phyloP scores from a whole-genome alignment of 2,329 filamentous ascomycete species.

The Ascochyta koolunga region DNA sequence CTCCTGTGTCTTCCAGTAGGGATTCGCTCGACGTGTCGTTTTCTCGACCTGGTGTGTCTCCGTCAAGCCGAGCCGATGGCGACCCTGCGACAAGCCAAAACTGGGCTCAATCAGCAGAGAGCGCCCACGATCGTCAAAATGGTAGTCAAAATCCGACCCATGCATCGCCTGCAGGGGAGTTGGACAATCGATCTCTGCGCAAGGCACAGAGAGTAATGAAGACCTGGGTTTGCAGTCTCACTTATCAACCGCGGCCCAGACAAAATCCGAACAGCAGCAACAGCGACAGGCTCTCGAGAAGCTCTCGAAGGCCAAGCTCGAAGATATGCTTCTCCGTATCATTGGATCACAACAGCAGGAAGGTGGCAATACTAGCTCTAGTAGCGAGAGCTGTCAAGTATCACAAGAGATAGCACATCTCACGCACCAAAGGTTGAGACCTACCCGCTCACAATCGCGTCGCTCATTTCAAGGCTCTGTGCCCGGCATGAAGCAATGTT shows the following conservation, averaged over 20 bases:
- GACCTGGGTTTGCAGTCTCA: background rate
- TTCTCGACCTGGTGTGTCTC: background rate
- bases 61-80: background rate
- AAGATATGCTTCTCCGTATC: constrained; percentile 14
- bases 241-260: constrained; percentile 27
- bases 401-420: constrained; percentile 35
- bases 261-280: constrained; percentile 40
- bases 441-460: constrained; percentile 16
- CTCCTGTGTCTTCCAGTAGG: background rate
- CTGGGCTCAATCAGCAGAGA: background rate
- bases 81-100: background rate
- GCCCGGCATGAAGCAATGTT: constrained; percentile 26
- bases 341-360: background rate
- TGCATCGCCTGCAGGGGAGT: background rate
- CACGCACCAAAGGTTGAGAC: constrained; percentile 27
- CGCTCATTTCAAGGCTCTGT: constrained; percentile 19
- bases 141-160: background rate
- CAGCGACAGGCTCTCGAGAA: constrained; percentile 25
- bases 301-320: constrained; percentile 26
- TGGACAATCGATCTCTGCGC: background rate
- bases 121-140: too few species aligned
- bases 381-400: constrained; percentile 17
- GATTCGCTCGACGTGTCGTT: background rate
- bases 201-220: too few species aligned
- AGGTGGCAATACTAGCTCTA: background rate